These are phyloP conservation scores for Protostelium mycophagum DNA, from an alignment of 78 protist genomes.

Conservation along the genomic window DNA sequence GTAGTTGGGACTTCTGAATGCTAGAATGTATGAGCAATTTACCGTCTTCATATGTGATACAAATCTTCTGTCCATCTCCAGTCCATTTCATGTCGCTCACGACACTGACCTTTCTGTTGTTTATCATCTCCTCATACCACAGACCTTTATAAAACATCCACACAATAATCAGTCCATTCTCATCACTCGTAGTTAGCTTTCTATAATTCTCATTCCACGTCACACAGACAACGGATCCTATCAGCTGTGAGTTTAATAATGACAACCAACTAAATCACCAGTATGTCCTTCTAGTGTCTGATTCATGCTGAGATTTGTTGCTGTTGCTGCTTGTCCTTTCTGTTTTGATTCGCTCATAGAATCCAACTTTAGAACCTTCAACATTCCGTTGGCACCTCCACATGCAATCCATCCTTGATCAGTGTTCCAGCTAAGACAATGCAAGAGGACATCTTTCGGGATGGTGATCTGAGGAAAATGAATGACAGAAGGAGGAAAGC, in stretches of 20 bases:
- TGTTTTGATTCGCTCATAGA: not conserved
- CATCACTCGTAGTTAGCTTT: conserved; percentile 73
- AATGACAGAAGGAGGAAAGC: not conserved
- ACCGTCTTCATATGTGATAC: conserved; percentile 83
- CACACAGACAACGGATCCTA: conserved; percentile 12
- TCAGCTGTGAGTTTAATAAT: not conserved
- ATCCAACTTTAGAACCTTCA: conserved; percentile 55
- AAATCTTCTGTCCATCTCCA: conserved; percentile 66
- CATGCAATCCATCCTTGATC: conserved; percentile 78
- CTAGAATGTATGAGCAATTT: too few species aligned
- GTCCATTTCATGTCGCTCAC: conserved; percentile 75
- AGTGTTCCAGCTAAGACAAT: conserved; percentile 60
- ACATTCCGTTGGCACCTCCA: conserved; percentile 79
- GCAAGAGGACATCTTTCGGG: conserved; percentile 64
- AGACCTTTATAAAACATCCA: conserved; percentile 68
- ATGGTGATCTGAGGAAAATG: conserved; percentile 59
- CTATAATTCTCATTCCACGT: conserved; percentile 71
- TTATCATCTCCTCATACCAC: conserved; percentile 90
- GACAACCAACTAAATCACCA: not conserved
- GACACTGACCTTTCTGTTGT: conserved; percentile 64
- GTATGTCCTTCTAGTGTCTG: conserved; percentile 66
- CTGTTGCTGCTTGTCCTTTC: not conserved
- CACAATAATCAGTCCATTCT: conserved; percentile 74
- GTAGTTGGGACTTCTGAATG: too few species aligned
- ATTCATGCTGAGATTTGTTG: conserved; percentile 61